Conservation (phyloP, 2,329 filamentous ascomycete genomes). For the Pestalotiopsis sp. region DNA sequence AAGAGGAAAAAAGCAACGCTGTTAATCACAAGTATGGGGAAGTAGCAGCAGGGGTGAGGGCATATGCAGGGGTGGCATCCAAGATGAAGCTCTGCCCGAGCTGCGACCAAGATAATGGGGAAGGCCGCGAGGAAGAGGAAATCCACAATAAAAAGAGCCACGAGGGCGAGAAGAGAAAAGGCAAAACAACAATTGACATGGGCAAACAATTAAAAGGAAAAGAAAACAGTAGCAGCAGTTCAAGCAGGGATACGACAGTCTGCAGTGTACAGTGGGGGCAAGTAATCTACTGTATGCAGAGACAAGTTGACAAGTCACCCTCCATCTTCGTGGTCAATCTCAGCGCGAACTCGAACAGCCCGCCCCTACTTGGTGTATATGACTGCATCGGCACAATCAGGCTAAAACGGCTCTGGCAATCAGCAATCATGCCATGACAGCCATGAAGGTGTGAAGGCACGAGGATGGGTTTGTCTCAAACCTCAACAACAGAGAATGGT, state of each 20-base stretch:
- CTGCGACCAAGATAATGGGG: background rate
- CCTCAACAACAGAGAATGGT: background rate
- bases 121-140: background rate
- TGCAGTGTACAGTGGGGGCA: background rate
- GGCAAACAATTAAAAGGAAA: background rate
- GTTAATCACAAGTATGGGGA: conserved; percentile 6
- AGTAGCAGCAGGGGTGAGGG: background rate
- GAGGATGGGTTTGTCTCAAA: background rate
- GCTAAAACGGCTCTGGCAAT: background rate
- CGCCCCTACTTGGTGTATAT: background rate
- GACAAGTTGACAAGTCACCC: background rate
- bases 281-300: background rate
- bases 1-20: background rate
- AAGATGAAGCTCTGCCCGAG: background rate
- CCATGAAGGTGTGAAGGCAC: background rate
- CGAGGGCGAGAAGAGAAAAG: background rate
- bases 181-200: background rate
- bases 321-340: background rate
- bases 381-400: conserved; percentile 1
- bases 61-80: background rate
- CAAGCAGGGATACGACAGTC: background rate
- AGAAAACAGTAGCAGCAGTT: background rate
- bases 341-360: background rate
- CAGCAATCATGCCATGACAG: background rate
- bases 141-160: background rate